phyloP scores from a whole-genome alignment of 495 filamentous ascomycete species.

The Penicillium arizonense region DNA sequence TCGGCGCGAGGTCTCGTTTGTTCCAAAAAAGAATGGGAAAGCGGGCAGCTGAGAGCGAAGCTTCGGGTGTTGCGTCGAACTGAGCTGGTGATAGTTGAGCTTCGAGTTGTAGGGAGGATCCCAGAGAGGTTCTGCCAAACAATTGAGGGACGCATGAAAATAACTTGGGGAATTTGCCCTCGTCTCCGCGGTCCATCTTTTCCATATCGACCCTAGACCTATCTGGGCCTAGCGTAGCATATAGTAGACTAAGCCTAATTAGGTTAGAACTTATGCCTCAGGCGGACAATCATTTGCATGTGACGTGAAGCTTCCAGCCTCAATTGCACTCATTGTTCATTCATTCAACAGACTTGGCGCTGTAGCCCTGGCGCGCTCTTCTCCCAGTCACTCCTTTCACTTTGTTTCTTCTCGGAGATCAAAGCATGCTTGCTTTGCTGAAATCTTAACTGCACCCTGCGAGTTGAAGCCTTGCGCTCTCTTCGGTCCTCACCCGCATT shows the following conservation, averaged over 20 bases:
- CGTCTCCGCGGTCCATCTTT: conserved; percentile 5
- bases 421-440: conserved; percentile 10
- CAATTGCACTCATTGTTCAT: conserved; percentile 3
- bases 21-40: conserved; percentile 6
- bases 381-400: not conserved
- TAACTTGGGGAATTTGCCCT: not conserved
- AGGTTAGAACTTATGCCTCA: not conserved
- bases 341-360: conserved; percentile 6
- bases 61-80: not conserved
- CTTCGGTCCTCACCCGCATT: not conserved
- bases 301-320: conserved; percentile 12
- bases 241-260: not conserved
- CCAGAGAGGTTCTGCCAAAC: conserved; percentile 14
- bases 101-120: not conserved
- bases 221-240: not conserved
- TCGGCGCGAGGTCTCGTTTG: conserved; percentile 12
- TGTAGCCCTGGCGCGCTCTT: not conserved
- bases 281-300: conserved; percentile 9
- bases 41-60: not conserved
- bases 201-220: conserved; percentile 5
- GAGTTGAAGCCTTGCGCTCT: conserved; percentile 13
- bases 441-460: conserved; percentile 4
- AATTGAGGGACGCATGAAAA: conserved; percentile 24
- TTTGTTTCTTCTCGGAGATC: not conserved
- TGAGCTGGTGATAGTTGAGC: not conserved